Percentiles rank a stretch among this genome's conserved stretches.
phyloP scores from a whole-genome alignment of 441 rosid species.

The Erodium moschatum region DNA sequence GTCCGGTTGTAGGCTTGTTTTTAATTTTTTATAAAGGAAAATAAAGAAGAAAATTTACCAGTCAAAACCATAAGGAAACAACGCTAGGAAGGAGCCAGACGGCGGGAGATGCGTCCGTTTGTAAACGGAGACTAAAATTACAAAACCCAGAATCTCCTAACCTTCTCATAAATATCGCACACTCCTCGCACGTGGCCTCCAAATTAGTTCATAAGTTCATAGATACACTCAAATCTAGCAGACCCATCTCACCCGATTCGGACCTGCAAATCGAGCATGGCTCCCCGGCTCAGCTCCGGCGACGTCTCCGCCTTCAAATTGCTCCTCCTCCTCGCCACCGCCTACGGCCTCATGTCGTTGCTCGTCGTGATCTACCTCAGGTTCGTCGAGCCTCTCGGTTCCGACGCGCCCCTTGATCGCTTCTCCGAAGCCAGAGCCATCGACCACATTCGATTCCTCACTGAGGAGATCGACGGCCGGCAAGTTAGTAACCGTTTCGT shows the following conservation, averaged over 20 bases:
- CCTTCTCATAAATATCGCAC: background rate
- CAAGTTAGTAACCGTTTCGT: slow-evolving; percentile 44
- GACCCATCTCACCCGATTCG: background rate
- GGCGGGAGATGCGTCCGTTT: slow-evolving; percentile 5
- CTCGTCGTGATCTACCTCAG: slow-evolving; percentile 53
- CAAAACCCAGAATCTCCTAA: slow-evolving; percentile 4
- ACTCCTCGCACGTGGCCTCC: background rate
- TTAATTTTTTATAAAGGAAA: no score
- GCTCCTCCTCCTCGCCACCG: slow-evolving; percentile 37
- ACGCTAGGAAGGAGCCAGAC: background rate
- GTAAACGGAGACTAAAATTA: background rate
- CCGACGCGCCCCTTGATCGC: slow-evolving; percentile 72
- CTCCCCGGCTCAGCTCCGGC: slow-evolving; percentile 37
- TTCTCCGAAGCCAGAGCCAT: slow-evolving; percentile 92
- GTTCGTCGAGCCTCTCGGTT: slow-evolving; percentile 53
- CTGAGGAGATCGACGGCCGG: slow-evolving; percentile 63
- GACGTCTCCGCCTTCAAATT: slow-evolving; percentile 58
- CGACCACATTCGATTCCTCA: slow-evolving; percentile 68
- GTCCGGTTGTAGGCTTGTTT: no score
- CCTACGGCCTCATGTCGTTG: slow-evolving; percentile 57
- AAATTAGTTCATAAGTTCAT: background rate
- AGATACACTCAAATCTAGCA: background rate
- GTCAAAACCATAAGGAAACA: background rate
- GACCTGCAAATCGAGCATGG: slow-evolving; percentile 28
- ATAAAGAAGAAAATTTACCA: background rate